These are phyloP conservation scores for Exidia glandulosa DNA, from an alignment of 768 basidiomycete genomes.

Conservation along the genomic window DNA sequence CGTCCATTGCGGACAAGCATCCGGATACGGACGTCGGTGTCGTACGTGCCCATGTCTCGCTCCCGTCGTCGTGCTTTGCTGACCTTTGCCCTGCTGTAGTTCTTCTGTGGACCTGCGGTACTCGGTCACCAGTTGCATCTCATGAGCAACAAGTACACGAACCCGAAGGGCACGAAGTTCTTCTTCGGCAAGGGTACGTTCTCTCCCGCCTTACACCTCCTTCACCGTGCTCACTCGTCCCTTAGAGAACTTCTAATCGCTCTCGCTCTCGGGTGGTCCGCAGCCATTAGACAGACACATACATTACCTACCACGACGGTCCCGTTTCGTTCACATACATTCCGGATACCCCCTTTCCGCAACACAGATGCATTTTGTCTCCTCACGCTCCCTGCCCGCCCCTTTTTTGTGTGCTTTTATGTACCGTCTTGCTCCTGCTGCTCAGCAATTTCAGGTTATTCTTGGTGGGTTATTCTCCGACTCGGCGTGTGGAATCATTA, in stretches of 20 bases:
- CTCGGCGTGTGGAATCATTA: too few relatives aligned
- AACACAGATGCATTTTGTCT: background rate
- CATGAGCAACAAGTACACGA: slow-evolving; percentile 80
- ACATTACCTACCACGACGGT: too few relatives aligned
- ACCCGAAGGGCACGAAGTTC: slow-evolving; percentile 68
- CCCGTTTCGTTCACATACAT: background rate
- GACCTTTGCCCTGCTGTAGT: slow-evolving; percentile 21
- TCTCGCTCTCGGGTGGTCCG: background rate
- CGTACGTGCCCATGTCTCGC: slow-evolving; percentile 28
- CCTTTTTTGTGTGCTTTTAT: background rate
- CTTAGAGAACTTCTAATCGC: background rate
- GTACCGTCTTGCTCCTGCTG: too few relatives aligned
- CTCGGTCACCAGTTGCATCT: slow-evolving; percentile 56
- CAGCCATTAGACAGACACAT: too few relatives aligned
- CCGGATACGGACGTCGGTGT: slow-evolving; percentile 85
- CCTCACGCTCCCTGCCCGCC: background rate
- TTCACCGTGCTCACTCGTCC: background rate
- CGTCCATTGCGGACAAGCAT: slow-evolving; percentile 69
- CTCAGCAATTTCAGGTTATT: background rate
- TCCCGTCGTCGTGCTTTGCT: background rate
- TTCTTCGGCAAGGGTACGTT: slow-evolving; percentile 67
- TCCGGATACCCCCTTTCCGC: background rate
- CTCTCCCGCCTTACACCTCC: background rate
- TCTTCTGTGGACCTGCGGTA: slow-evolving; percentile 79
- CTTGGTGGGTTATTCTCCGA: too few relatives aligned